A percentile compares a stretch with the other conserved stretches of the same genome.
These are phyloP conservation scores for Curvularia sp. DNA, from an alignment of 2,329 filamentous ascomycete genomes.

Conservation along the genomic window DNA sequence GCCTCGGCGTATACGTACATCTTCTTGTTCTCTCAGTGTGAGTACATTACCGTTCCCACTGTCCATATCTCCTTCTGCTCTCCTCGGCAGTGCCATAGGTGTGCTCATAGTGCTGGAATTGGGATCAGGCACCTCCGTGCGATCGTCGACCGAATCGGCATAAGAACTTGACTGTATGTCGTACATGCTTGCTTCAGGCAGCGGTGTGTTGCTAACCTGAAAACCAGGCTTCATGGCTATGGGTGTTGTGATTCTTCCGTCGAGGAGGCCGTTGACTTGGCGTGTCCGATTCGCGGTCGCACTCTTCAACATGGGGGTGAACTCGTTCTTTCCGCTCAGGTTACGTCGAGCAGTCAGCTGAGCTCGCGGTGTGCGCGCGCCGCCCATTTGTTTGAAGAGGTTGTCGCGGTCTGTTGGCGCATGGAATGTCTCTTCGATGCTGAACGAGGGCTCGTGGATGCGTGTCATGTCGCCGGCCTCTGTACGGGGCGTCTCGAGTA, in stretches of 20 bases:
- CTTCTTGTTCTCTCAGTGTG: constrained; percentile 92
- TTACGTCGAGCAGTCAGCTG: constrained; percentile 68
- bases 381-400: constrained; percentile 75
- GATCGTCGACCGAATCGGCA: constrained; percentile 64
- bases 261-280: constrained; percentile 49
- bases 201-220: constrained; percentile 73
- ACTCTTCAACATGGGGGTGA: constrained; percentile 90
- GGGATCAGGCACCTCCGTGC: constrained; percentile 77
- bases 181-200: constrained; percentile 76
- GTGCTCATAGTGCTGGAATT: constrained; percentile 83
- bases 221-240: constrained; percentile 67
- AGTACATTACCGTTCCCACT: constrained; percentile 89
- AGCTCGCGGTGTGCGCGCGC: constrained; percentile 73
- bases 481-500: constrained; percentile 85
- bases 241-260: constrained; percentile 64
- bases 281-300: constrained; percentile 71
- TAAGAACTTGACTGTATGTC: constrained; percentile 53
- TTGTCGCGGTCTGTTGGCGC: constrained; percentile 75
- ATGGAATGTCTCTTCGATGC: constrained; percentile 85
- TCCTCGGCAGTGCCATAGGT: constrained; percentile 73
- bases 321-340: constrained; percentile 70
- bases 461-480: constrained; percentile 85
- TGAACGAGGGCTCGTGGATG: constrained; percentile 75
- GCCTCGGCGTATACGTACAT: constrained; percentile 59
- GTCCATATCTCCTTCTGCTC: constrained; percentile 68